These are phyloP conservation scores for Hypoxylon sp. DNA, from an alignment of 2,329 filamentous ascomycete genomes.

Conservation along the genomic window DNA sequence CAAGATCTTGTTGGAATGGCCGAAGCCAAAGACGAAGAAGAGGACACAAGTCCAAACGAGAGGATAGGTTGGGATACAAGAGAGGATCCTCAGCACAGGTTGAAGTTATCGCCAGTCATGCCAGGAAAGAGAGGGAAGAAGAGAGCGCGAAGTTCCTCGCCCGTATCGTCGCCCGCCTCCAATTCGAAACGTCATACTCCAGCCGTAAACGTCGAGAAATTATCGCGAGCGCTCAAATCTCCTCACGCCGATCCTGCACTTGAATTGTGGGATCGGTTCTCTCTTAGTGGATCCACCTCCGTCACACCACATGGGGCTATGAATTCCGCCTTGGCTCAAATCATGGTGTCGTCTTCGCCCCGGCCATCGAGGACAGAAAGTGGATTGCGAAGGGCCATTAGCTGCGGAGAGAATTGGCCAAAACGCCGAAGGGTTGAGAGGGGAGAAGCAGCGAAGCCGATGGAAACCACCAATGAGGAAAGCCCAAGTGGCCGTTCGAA, in stretches of 20 bases:
- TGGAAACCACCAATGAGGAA: constrained; percentile 55
- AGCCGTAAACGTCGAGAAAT: constrained; percentile 70
- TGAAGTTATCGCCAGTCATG: constrained; percentile 65
- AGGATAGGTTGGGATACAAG: constrained; percentile 73
- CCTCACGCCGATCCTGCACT: constrained; percentile 79
- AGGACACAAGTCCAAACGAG: constrained; percentile 71
- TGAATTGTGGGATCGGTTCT: constrained; percentile 84
- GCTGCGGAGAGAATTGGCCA: constrained; percentile 79
- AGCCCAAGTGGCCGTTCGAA: constrained; percentile 67
- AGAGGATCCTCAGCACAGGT: constrained; percentile 59
- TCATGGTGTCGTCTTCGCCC: constrained; percentile 80
- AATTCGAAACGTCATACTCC: constrained; percentile 61
- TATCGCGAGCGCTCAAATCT: constrained; percentile 73
- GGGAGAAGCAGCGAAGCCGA: constrained; percentile 57
- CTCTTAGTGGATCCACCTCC: constrained; percentile 65
- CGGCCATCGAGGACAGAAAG: constrained; percentile 67
- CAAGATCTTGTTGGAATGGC: constrained; percentile 69
- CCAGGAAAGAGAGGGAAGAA: constrained; percentile 70
- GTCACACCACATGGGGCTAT: constrained; percentile 61
- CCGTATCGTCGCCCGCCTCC: constrained; percentile 74
- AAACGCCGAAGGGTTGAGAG: constrained; percentile 76
- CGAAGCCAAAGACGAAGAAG: constrained; percentile 61
- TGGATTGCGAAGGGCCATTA: constrained; percentile 74
- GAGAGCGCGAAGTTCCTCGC: constrained; percentile 81
- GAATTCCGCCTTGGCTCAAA: constrained; percentile 73